A percentile compares a stretch with the other conserved stretches of the same genome.
Evolutionary conservation across 495 filamentous ascomycete species (phyloP).

Genomic region (Aspergillus ostianus): DNA sequence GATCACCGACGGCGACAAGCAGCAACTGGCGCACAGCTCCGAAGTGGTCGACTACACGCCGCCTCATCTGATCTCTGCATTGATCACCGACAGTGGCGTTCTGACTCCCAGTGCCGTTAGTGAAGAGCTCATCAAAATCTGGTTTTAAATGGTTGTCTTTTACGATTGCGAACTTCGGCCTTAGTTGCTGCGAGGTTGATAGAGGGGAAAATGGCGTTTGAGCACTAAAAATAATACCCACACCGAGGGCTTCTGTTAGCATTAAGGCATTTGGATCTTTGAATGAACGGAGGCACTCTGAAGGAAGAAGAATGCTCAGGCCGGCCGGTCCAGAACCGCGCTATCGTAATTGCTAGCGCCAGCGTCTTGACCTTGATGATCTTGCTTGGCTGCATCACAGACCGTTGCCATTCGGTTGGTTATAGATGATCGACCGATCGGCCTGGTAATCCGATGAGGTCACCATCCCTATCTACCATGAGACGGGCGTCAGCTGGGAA

Average conservation of each 20-base stretch:
- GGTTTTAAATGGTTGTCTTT: slow-evolving; percentile 53
- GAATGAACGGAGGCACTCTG: neutral
- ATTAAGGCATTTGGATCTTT: neutral
- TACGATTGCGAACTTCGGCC: neutral
- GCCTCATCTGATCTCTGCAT: slow-evolving; percentile 72
- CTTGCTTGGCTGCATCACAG: neutral
- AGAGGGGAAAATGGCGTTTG: neutral
- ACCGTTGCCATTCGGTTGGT: neutral
- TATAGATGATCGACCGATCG: neutral
- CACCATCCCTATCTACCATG: neutral
- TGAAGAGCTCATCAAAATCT: slow-evolving; percentile 76
- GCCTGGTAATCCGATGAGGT: neutral
- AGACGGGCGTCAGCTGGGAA: neutral
- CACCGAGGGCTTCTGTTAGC: neutral
- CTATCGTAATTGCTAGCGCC: neutral
- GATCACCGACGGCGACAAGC: slow-evolving; percentile 41
- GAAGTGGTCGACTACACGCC: slow-evolving; percentile 86
- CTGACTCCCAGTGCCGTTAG: slow-evolving; percentile 74
- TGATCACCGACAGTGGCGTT: slow-evolving; percentile 76
- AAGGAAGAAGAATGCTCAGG: neutral
- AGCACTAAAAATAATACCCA: neutral
- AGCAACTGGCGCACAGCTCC: slow-evolving; percentile 25
- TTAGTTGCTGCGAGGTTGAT: neutral
- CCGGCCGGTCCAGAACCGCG: neutral
- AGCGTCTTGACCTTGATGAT: neutral